Base-by-base conservation (phyloP, 164 flowering plant genomes). In the Vitis amurensis region DNA sequence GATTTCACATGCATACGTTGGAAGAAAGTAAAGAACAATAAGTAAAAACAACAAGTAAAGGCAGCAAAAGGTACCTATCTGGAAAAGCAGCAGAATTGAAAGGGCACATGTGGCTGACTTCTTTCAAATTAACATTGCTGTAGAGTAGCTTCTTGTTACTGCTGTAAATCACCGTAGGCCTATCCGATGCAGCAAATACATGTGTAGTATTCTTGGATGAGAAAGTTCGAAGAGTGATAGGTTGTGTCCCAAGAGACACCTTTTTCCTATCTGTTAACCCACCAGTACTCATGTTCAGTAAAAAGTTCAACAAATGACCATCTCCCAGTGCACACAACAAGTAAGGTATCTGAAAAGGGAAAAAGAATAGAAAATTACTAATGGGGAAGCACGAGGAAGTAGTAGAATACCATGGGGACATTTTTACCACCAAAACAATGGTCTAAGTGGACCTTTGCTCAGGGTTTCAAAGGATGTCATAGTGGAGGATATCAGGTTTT, bases 21-120 rank as follows among this genome's bases (percentile, higher is more conserved):
- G 44, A 37, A 37, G 44, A 37, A 37, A 37, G 7, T 37, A 37
- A 37, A 37, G 44, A 37, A 37, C 44, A 37, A 37, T 4, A 37
- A 37, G 60, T n/a, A 71, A 61, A 64, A 52, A 10, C 30, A 14
- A 29, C 17, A 61, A 55, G 19, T 8, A 17, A 12, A 47, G 23
- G 66, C 50, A 59, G 27, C 27, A 66, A 50, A 59, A 62, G n/a
- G 44, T 78, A 95, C 99, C 98, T 95, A 86, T 95, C 99, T 0
- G 99, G 98, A 73, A 91, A 95, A 79, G 99, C 97, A 66, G 99
- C 96, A 74, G 98, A 82, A 72, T 91, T 95, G 85, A 95, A 95
- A 70, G 97, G 99, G 78, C 99, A 95, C 99, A 95, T 93, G 71
- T 95, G 89, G 79, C 93, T 86, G 56, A 95, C 99, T 90, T 95